Evolutionary conservation across 2,329 filamentous ascomycete species (phyloP).

Genomic region (Ophiostoma pallidulum): DNA sequence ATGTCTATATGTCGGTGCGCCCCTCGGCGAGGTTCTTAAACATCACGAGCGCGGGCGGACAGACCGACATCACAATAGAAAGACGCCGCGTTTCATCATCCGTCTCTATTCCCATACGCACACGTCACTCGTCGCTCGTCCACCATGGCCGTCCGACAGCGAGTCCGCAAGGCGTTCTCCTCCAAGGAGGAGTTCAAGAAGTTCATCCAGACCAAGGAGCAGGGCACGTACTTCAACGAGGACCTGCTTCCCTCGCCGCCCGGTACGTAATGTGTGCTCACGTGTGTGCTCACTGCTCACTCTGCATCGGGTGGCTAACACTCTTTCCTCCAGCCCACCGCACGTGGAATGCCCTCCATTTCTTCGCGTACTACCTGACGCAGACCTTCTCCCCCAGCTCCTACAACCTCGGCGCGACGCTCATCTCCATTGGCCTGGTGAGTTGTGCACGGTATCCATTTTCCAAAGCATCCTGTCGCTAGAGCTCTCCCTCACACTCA

Average conservation of each 20-base stretch:
- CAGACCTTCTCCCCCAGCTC: slow-evolving; percentile 26
- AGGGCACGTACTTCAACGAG: slow-evolving; percentile 19
- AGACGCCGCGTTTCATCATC: background rate
- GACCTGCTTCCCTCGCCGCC: slow-evolving; percentile 20
- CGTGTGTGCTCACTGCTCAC: background rate
- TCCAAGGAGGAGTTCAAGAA: slow-evolving; percentile 10
- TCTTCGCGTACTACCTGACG: slow-evolving; percentile 26
- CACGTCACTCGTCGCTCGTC: background rate
- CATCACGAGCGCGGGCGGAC: background rate
- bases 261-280: slow-evolving; percentile 5
- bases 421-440: slow-evolving; percentile 24
- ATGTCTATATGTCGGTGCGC: slow-evolving; percentile 2
- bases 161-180: slow-evolving; percentile 6
- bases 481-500: background rate
- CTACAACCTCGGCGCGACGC: slow-evolving; percentile 24
- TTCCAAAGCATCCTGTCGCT: background rate
- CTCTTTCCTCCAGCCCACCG: slow-evolving; percentile 13
- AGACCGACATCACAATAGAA: background rate
- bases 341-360: slow-evolving; percentile 21
- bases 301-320: background rate
- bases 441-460: background rate
- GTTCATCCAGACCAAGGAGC: slow-evolving; percentile 7
- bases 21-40: background rate
- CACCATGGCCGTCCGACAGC: slow-evolving; percentile 8
- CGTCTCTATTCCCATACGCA: background rate